These are phyloP conservation scores for Cyclostephanos tholiformis DNA, from an alignment of 108 stramenopile species.

Conservation along the genomic window DNA sequence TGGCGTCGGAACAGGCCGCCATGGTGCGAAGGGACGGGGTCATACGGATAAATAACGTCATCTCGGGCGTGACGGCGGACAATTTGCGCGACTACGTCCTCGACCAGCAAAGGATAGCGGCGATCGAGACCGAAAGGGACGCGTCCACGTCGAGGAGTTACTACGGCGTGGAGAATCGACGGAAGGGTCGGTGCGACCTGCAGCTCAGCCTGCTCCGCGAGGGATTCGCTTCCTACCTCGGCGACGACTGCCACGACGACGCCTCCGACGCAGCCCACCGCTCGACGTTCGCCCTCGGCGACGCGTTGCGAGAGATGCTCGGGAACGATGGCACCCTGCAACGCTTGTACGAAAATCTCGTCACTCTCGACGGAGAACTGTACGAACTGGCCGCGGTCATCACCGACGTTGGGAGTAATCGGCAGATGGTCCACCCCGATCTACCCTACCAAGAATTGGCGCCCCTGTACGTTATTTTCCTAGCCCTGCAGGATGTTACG, in stretches of 20 bases:
- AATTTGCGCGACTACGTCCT: constrained; percentile 37
- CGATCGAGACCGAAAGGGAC: constrained; percentile 25
- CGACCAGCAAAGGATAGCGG: constrained; percentile 37
- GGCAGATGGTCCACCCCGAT: constrained; percentile 67
- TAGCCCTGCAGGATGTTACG: constrained; percentile 64
- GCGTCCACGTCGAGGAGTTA: constrained; percentile 4
- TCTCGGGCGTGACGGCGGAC: constrained; percentile 30
- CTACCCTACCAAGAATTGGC: constrained; percentile 44
- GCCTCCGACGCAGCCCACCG: no score
- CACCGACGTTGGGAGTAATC: constrained; percentile 49
- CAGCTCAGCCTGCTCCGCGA: constrained; percentile 47
- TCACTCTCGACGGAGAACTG: constrained; percentile 54
- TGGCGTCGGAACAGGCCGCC: constrained; percentile 45
- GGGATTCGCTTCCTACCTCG: constrained; percentile 9
- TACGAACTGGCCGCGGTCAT: constrained; percentile 64
- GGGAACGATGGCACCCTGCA: constrained; percentile 47
- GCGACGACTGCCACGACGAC: neutral
- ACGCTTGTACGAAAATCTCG: constrained; percentile 52
- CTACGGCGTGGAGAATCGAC: constrained; percentile 56
- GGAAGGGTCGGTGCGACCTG: constrained; percentile 54
- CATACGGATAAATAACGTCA: constrained; percentile 36
- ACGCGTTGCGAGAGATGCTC: constrained; percentile 43
- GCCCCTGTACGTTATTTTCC: constrained; percentile 61
- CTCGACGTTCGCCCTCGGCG: constrained; percentile 12
- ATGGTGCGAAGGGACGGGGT: constrained; percentile 53